Percentiles rank a stretch among this genome's conserved stretches.
phyloP scores from a whole-genome alignment of 1,139 yeast species.

The Yamadazyma buinensis region DNA sequence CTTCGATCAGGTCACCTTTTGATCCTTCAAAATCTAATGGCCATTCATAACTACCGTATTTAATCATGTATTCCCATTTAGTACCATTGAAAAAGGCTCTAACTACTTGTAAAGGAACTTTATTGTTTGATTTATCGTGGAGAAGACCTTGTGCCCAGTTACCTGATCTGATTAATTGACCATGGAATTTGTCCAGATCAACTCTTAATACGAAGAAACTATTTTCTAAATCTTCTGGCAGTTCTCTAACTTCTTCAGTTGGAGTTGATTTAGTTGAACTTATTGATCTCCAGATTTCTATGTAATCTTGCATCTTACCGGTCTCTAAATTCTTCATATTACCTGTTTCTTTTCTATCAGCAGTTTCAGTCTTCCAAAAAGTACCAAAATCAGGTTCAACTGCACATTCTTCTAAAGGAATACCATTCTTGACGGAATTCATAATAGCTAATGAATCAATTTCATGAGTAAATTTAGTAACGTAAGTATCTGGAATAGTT shows the following conservation, averaged over 20 bases:
- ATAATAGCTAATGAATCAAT: conserved; percentile 37
- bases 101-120: conserved; percentile 26
- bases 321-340: conserved; percentile 47
- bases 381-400: conserved; percentile 45
- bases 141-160: conserved; percentile 53
- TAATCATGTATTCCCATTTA: conserved; percentile 25
- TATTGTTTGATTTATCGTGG: conserved; percentile 27
- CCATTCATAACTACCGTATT: conserved; percentile 24
- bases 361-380: conserved; percentile 36
- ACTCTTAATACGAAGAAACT: conserved; percentile 27
- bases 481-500: conserved; percentile 21
- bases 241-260: conserved; percentile 24
- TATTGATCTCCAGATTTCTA: conserved; percentile 57
- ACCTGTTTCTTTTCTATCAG: conserved; percentile 52
- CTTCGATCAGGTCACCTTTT: conserved; percentile 10
- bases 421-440: conserved; percentile 19
- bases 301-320: conserved; percentile 40
- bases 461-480: conserved; percentile 38
- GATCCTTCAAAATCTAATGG: conserved; percentile 21
- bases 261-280: conserved; percentile 37
- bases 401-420: conserved; percentile 19
- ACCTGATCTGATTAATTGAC: conserved; percentile 48
- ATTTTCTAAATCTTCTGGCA: conserved; percentile 10
- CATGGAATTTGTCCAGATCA: conserved; percentile 22
- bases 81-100: conserved; percentile 19